Conservation (phyloP, 495 filamentous ascomycete genomes). For the Penicillium dipodomyicola region DNA sequence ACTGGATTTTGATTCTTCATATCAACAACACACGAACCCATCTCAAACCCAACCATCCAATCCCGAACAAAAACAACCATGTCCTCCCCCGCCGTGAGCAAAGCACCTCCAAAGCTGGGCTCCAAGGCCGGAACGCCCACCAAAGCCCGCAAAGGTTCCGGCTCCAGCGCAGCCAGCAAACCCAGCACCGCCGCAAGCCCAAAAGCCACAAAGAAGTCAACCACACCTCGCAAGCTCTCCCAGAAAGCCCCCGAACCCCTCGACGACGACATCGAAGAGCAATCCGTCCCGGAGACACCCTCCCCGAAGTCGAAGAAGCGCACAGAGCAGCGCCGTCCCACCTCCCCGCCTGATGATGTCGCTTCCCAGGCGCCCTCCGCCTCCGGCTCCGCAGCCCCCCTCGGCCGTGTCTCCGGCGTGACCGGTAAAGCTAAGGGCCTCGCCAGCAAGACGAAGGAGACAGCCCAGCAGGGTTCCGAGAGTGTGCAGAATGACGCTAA, state of each 20-base stretch:
- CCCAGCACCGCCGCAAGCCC: conserved; percentile 26
- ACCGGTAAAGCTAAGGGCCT: conserved; percentile 23
- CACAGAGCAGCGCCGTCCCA: conserved; percentile 34
- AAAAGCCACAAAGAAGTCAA: conserved; percentile 28
- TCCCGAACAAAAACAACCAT: conserved; percentile 14
- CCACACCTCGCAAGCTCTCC: conserved; percentile 25
- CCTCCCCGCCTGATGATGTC: conserved; percentile 27
- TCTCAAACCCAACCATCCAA: background rate
- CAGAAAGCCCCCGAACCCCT: conserved; percentile 27
- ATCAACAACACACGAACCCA: background rate
- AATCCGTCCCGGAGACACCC: conserved; percentile 26
- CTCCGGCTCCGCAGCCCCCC: conserved; percentile 30
- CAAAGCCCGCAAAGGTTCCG: conserved; percentile 50
- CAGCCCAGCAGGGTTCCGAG: conserved; percentile 23
- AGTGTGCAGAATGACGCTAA: conserved; percentile 28
- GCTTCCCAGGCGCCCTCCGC: conserved; percentile 22
- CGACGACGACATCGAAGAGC: conserved; percentile 24
- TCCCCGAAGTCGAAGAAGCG: conserved; percentile 37
- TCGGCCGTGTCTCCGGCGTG: conserved; percentile 20
- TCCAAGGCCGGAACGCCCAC: conserved; percentile 43
- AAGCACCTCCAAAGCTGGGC: conserved; percentile 28
- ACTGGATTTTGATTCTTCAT: background rate
- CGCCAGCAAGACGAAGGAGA: conserved; percentile 27
- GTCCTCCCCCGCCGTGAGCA: conserved; percentile 25
- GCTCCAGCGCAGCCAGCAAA: conserved; percentile 37